phyloP scores from a whole-genome alignment of 495 filamentous ascomycete genomes.

The Viridothelium virens region DNA sequence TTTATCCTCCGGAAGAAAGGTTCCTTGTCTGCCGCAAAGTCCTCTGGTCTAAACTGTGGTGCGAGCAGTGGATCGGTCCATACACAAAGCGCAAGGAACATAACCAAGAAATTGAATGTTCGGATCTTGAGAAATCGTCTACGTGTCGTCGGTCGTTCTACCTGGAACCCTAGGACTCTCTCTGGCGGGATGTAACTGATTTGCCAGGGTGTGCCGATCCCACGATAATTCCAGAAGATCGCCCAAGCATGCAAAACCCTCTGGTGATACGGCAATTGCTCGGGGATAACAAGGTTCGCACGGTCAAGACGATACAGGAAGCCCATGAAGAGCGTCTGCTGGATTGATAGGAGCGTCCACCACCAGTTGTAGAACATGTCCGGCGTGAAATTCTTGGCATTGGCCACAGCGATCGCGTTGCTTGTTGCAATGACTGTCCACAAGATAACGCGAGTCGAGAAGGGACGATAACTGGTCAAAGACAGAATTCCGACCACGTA shows the following conservation, averaged over 20 bases:
- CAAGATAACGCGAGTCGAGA: neutral
- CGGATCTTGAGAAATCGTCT: neutral
- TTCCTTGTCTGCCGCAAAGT: neutral
- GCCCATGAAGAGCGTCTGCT: neutral
- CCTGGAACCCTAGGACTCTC: neutral
- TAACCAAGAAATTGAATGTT: neutral
- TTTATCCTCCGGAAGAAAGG: neutral
- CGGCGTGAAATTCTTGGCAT: neutral
- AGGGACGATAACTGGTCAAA: neutral
- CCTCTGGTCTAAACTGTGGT: neutral
- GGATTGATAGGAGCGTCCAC: neutral
- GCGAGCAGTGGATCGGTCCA: neutral
- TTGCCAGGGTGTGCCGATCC: neutral
- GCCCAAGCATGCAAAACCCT: neutral
- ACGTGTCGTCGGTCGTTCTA: neutral
- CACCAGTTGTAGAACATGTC: neutral
- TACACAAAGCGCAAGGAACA: neutral
- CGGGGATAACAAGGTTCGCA: neutral
- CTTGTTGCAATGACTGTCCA: neutral
- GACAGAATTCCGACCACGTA: conserved; percentile 4
- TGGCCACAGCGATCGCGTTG: neutral
- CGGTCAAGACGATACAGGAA: conserved; percentile 1
- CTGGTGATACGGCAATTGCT: neutral
- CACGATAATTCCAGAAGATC: conserved; percentile 4
- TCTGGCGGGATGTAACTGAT: conserved; percentile 2